These are phyloP conservation scores for Trametes meyenii DNA, from an alignment of 768 basidiomycete genomes.

Conservation along the genomic window DNA sequence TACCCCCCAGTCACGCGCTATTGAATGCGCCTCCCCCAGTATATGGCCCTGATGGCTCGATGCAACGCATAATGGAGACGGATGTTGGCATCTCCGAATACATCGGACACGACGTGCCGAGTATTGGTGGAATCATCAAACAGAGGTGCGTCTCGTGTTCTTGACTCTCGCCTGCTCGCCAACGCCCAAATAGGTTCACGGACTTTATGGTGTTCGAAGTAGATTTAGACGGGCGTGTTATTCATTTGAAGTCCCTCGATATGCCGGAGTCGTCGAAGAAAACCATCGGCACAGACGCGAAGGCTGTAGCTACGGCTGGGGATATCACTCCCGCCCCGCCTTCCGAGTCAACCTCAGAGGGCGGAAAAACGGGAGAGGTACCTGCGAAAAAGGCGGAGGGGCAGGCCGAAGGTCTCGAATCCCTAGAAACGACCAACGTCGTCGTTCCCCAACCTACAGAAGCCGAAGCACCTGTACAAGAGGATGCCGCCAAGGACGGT, in stretches of 20 bases:
- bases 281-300: conserved; percentile 17
- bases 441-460: conserved; percentile 6
- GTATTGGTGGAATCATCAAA: conserved; percentile 93
- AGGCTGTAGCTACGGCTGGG: conserved; percentile 22
- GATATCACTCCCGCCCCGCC: conserved; percentile 2
- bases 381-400: background rate
- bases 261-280: conserved; percentile 66
- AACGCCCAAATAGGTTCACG: conserved; percentile 68
- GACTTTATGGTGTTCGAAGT: conserved; percentile 97
- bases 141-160: conserved; percentile 65
- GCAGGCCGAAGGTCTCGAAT: background rate
- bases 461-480: conserved; percentile 22
- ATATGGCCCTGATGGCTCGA: conserved; percentile 49
- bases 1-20: conserved; percentile 78
- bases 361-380: background rate
- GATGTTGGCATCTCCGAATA: conserved; percentile 94
- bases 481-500: conserved; percentile 28
- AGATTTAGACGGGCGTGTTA: conserved; percentile 73
- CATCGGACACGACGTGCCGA: conserved; percentile 65
- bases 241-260: conserved; percentile 78
- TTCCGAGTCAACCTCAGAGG: conserved; percentile 1
- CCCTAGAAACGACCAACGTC: background rate
- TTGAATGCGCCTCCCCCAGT: conserved; percentile 60
- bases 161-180: background rate
- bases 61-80: conserved; percentile 66